Percentiles rank a stretch among this genome's conserved stretches.
These are phyloP conservation scores for Dendryphion nanum DNA, from an alignment of 2,329 filamentous ascomycete genomes.

Conservation along the genomic window DNA sequence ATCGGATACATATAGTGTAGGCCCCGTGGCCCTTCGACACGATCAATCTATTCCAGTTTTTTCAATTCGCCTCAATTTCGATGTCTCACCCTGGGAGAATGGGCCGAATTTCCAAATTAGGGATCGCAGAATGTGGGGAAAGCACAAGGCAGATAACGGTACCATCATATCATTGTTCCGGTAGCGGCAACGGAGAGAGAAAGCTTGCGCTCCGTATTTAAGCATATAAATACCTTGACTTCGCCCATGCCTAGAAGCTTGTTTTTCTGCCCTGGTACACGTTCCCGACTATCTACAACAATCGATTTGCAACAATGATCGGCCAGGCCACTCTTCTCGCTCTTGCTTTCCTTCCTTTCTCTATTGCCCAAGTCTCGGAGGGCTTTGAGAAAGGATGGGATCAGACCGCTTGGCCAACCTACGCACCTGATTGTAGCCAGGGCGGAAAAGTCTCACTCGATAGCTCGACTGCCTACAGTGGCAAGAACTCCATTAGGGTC, in stretches of 20 bases:
- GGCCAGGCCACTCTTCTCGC: conserved; percentile 45
- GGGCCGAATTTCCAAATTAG: background rate
- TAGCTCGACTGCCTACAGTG: conserved; percentile 52
- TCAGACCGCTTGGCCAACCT: conserved; percentile 57
- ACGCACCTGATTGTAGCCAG: conserved; percentile 60
- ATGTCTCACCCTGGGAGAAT: too few species aligned
- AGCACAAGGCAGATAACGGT: too few species aligned
- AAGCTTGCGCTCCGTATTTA: background rate
- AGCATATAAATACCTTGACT: background rate
- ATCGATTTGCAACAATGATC: conserved; percentile 39
- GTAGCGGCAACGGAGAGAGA: background rate
- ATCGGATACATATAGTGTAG: too few species aligned
- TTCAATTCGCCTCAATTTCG: too few species aligned
- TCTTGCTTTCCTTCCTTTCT: conserved; percentile 44
- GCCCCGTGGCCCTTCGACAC: too few species aligned
- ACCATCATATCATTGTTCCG: background rate
- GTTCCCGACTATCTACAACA: background rate
- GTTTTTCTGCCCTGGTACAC: background rate
- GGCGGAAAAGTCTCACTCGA: conserved; percentile 59
- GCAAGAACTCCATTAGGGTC: conserved; percentile 74
- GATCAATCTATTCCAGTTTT: too few species aligned
- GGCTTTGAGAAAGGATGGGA: conserved; percentile 61
- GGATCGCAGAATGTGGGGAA: too few species aligned
- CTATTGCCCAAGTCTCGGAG: conserved; percentile 54
- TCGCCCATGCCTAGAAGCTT: background rate